Percentiles rank a stretch among this genome's conserved stretches.
phyloP scores from a whole-genome alignment of 2,329 filamentous ascomycete genomes.

The Cryphonectria nitschkei region DNA sequence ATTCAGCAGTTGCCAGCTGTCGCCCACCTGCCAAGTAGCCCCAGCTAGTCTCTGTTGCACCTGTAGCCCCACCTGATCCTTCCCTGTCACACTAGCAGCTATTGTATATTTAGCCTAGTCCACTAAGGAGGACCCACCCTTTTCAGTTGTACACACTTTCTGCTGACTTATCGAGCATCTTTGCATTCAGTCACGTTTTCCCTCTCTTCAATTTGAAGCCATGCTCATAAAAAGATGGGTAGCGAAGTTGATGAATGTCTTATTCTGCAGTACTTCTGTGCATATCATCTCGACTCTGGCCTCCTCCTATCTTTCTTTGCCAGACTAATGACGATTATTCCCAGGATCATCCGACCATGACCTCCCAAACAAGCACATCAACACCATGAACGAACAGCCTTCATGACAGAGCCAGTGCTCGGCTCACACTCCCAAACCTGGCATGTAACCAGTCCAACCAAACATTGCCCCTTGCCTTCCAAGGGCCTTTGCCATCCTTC shows the following conservation, averaged over 20 bases:
- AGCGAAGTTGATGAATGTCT: neutral
- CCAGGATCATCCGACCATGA: neutral
- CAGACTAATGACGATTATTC: neutral
- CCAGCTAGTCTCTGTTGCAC: neutral
- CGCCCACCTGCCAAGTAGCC: conserved; percentile 1
- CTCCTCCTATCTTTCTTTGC: neutral
- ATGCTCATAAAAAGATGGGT: no score
- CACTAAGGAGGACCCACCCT: no score
- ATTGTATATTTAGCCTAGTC: no score
- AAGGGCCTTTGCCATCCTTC: conserved; percentile 6
- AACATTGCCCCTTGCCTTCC: conserved; percentile 21
- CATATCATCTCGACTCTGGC: neutral
- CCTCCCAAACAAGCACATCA: neutral
- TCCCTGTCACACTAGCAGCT: neutral
- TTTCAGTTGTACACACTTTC: neutral
- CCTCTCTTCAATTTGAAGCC: no score
- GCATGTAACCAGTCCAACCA: conserved; percentile 22
- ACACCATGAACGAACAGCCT: neutral
- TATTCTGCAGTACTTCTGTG: neutral
- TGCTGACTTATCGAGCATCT: neutral
- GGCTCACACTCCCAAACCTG: neutral
- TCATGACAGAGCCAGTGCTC: conserved; percentile 3
- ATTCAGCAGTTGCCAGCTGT: neutral
- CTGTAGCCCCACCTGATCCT: neutral
- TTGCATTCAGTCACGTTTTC: no score